phyloP scores from a whole-genome alignment of 805 yeast species.

The Ogataea degrootiae region DNA sequence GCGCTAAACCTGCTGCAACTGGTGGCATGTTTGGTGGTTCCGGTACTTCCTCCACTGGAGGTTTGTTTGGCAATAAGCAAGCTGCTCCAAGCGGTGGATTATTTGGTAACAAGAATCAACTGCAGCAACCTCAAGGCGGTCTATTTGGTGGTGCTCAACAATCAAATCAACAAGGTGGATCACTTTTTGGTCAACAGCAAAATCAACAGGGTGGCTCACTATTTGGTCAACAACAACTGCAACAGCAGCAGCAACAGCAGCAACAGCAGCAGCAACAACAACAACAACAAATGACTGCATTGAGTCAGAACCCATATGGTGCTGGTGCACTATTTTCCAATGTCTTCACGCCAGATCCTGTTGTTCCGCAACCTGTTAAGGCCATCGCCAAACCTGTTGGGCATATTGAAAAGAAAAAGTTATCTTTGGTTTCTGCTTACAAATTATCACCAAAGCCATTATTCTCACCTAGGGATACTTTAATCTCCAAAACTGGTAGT shows the following conservation, averaged over 20 bases:
- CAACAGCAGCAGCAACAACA: slow-evolving; percentile 1
- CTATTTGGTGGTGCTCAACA: slow-evolving; percentile 33
- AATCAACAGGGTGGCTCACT: background rate
- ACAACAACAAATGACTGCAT: slow-evolving; percentile 5
- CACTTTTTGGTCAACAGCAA: background rate
- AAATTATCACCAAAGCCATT: slow-evolving; percentile 62
- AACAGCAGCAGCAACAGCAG: background rate
- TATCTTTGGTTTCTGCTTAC: slow-evolving; percentile 55
- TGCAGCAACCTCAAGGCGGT: slow-evolving; percentile 34
- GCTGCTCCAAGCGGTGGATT: slow-evolving; percentile 25
- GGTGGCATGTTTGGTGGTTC: slow-evolving; percentile 22
- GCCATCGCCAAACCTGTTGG: slow-evolving; percentile 49
- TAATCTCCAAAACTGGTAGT: slow-evolving; percentile 19
- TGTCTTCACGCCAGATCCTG: slow-evolving; percentile 31
- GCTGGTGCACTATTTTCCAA: slow-evolving; percentile 59
- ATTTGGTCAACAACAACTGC: background rate
- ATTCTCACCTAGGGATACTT: slow-evolving; percentile 31
- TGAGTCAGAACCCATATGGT: slow-evolving; percentile 66
- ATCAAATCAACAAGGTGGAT: slow-evolving; percentile 8
- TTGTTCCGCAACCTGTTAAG: slow-evolving; percentile 41
- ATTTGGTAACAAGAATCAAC: slow-evolving; percentile 28
- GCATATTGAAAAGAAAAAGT: slow-evolving; percentile 49
- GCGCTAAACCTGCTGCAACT: slow-evolving; percentile 23
- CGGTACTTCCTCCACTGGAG: slow-evolving; percentile 30
- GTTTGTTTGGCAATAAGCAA: slow-evolving; percentile 36